Evolutionary conservation across 2,329 filamentous ascomycete species (phyloP).

Genomic region (Nemania serpens): DNA sequence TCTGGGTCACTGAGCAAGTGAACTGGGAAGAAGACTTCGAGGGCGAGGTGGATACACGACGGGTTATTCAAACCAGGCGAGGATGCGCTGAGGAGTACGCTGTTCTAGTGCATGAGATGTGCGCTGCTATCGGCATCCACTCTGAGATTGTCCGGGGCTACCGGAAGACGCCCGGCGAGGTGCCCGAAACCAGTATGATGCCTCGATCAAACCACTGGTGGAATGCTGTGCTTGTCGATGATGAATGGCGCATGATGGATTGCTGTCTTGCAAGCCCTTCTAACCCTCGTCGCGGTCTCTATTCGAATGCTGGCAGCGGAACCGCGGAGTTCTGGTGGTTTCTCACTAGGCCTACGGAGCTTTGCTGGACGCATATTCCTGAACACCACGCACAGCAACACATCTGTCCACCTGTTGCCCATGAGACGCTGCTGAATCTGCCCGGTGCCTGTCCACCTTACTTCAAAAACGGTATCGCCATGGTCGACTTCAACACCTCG

Average conservation of each 20-base stretch:
- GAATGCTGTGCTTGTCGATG: slow-evolving; percentile 92
- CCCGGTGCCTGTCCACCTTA: slow-evolving; percentile 86
- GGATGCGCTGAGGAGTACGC: slow-evolving; percentile 91
- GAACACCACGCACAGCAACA: slow-evolving; percentile 88
- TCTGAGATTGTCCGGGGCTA: slow-evolving; percentile 89
- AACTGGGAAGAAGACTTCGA: slow-evolving; percentile 95
- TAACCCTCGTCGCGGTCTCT: slow-evolving; percentile 77
- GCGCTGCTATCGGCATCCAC: slow-evolving; percentile 81
- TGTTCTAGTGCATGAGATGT: slow-evolving; percentile 90
- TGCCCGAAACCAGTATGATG: slow-evolving; percentile 77
- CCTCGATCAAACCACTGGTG: slow-evolving; percentile 96
- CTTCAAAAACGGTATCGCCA: slow-evolving; percentile 79
- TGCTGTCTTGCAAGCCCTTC: slow-evolving; percentile 90
- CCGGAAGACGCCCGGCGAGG: slow-evolving; percentile 86
- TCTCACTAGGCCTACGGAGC: slow-evolving; percentile 82
- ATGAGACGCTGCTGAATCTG: slow-evolving; percentile 83
- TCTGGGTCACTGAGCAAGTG: slow-evolving; percentile 94
- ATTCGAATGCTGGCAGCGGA: slow-evolving; percentile 72
- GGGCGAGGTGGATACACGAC: slow-evolving; percentile 78
- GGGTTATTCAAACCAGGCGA: slow-evolving; percentile 81
- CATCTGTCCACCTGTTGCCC: slow-evolving; percentile 83
- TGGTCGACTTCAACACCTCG: slow-evolving; percentile 91
- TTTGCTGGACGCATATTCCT: slow-evolving; percentile 95
- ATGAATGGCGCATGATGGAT: slow-evolving; percentile 96
- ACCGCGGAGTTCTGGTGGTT: slow-evolving; percentile 92